These are phyloP conservation scores for Sambucus nigra DNA, from an alignment of 129 eudicot genomes.

Conservation along the genomic window DNA sequence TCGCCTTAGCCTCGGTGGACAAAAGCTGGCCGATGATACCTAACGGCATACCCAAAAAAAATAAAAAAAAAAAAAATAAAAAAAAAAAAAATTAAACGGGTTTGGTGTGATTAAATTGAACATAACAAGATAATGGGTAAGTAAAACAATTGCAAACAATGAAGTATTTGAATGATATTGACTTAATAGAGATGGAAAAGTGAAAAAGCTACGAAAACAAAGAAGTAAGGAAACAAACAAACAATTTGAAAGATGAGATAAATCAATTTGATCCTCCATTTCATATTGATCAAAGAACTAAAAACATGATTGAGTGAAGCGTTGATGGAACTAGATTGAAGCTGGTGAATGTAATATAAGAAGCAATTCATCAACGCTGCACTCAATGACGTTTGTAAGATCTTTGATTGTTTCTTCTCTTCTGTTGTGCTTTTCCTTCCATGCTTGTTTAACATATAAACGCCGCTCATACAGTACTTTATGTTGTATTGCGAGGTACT, in stretches of 20 bases:
- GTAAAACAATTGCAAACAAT: too few relatives aligned
- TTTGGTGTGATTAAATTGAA: too few relatives aligned
- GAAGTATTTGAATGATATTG: too few relatives aligned
- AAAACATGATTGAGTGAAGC: constrained; percentile 65
- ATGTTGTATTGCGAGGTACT: background rate
- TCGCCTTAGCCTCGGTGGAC: too few relatives aligned
- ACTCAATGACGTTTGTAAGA: constrained; percentile 79
- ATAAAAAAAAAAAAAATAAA: too few relatives aligned
- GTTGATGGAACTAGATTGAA: constrained; percentile 25
- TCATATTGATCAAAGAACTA: constrained; percentile 22
- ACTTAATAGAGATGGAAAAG: too few relatives aligned
- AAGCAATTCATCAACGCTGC: constrained; percentile 99
- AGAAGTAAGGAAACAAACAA: background rate
- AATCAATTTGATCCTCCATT: background rate
- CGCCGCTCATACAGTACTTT: background rate
- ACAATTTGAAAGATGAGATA: constrained; percentile 2
- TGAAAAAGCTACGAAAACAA: background rate
- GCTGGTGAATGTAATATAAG: background rate
- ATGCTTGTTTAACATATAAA: too few relatives aligned
- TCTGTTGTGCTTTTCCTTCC: constrained; percentile 3
- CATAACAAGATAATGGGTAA: too few relatives aligned
- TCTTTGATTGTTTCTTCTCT: constrained; percentile 15
- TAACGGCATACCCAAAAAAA: too few relatives aligned
- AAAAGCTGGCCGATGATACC: too few relatives aligned
- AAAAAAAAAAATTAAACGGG: too few relatives aligned